Conservation (phyloP, 2,329 filamentous ascomycete species). For the Bertia moriformis region DNA sequence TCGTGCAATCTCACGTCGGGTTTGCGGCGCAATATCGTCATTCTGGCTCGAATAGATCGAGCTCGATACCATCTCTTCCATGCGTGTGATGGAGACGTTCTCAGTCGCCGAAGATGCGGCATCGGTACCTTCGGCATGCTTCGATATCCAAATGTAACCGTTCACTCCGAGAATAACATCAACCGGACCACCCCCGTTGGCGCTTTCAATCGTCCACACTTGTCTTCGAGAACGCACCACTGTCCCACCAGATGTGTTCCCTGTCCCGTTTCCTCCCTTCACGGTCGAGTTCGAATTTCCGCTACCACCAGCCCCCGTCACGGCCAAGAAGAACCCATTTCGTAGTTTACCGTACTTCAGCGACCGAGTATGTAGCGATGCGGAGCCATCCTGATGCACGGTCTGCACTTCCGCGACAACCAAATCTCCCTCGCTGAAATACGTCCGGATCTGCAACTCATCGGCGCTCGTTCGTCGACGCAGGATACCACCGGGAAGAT, state of each 20-base stretch:
- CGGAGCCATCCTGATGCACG: constrained; percentile 67
- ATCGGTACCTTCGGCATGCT: constrained; percentile 55
- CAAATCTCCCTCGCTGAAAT: constrained; percentile 89
- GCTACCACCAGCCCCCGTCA: constrained; percentile 68
- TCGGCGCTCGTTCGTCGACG: constrained; percentile 86
- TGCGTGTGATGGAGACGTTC: constrained; percentile 56
- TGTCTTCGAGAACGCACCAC: constrained; percentile 75
- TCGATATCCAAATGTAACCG: constrained; percentile 90
- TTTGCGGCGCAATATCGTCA: constrained; percentile 62
- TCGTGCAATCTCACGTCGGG: constrained; percentile 76
- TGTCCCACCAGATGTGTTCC: neutral
- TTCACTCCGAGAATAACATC: constrained; percentile 89
- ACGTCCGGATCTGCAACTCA: constrained; percentile 92
- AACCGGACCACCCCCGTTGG: constrained; percentile 46
- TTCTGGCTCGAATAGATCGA: constrained; percentile 93
- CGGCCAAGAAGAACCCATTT: constrained; percentile 78
- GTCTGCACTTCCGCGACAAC: constrained; percentile 90
- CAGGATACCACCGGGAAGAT: constrained; percentile 83
- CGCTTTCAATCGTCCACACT: constrained; percentile 64
- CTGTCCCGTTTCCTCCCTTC: neutral
- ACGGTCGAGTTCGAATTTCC: constrained; percentile 10
- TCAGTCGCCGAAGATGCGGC: constrained; percentile 16
- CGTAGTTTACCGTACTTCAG: constrained; percentile 90
- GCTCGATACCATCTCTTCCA: constrained; percentile 75
- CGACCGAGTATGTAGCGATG: constrained; percentile 75